Conservation (phyloP, 148 eudicot genomes). For the Simmondsia chinensis region DNA sequence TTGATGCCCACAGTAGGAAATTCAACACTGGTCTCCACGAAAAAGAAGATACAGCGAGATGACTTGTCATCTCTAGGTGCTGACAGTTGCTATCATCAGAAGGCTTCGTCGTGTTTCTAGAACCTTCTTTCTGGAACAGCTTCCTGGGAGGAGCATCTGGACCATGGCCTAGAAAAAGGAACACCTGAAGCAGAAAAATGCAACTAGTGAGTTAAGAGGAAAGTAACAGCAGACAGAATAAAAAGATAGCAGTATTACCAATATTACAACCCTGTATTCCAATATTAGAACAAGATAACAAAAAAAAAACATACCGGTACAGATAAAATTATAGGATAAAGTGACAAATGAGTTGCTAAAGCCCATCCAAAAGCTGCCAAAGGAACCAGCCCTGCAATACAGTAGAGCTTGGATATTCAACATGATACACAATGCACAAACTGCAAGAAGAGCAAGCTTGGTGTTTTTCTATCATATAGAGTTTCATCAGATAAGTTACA, state of each 20-base stretch:
- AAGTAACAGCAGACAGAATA: neutral
- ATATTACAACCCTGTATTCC: no score
- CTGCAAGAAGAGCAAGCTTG: no score
- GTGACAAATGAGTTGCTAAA: constrained; percentile 80
- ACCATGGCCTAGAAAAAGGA: constrained; percentile 70
- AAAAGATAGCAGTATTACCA: neutral
- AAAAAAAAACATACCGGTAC: constrained; percentile 57
- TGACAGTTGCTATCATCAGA: constrained; percentile 13
- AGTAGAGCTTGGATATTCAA: constrained; percentile 13
- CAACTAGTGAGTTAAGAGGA: neutral
- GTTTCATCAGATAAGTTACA: neutral
- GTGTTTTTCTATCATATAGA: no score
- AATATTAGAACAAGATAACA: constrained; percentile 8
- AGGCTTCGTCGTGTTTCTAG: constrained; percentile 7
- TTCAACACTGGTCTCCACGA: constrained; percentile 52
- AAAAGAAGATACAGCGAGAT: constrained; percentile 22
- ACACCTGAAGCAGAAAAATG: constrained; percentile 35
- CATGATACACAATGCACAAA: no score
- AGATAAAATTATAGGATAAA: constrained; percentile 68
- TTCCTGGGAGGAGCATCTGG: constrained; percentile 85
- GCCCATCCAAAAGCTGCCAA: constrained; percentile 94
- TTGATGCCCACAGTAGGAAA: constrained; percentile 66
- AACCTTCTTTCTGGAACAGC: constrained; percentile 29
- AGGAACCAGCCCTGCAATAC: constrained; percentile 54
- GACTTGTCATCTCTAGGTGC: constrained; percentile 16